These are phyloP conservation scores for Solanum ossicruentum DNA, from an alignment of 257 asterid genomes.

Conservation along the genomic window DNA sequence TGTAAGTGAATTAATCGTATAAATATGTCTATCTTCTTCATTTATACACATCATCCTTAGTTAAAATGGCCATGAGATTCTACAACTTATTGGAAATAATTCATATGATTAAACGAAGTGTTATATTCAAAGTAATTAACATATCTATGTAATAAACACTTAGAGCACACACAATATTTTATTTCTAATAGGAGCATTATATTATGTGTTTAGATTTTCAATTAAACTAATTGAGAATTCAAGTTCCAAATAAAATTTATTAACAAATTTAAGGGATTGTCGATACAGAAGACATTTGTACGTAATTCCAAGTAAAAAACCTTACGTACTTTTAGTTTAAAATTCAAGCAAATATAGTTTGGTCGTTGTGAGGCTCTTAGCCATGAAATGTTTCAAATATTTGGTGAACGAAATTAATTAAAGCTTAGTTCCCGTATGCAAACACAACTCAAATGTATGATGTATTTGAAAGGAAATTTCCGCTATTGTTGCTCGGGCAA, in stretches of 20 bases:
- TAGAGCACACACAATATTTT: background rate
- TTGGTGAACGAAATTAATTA: background rate
- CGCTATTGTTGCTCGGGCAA: background rate
- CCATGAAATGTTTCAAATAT: background rate
- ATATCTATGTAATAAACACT: no score
- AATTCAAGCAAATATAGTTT: background rate
- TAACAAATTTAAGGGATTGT: background rate
- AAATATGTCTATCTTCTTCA: background rate
- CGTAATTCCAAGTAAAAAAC: background rate
- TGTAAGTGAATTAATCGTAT: background rate
- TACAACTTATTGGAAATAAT: background rate
- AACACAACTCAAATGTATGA: background rate
- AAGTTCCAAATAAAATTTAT: background rate
- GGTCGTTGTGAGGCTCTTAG: background rate
- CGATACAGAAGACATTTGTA: no score
- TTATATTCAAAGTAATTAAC: background rate
- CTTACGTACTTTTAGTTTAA: background rate
- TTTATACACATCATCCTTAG: background rate
- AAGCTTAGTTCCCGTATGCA: background rate
- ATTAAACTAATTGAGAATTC: fast-evolving
- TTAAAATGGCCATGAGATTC: background rate
- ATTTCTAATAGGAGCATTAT: background rate
- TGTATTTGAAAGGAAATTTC: background rate
- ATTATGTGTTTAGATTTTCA: background rate
- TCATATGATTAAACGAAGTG: background rate